Base-by-base conservation (phyloP, 169 alveolate genomes). In the Besnoitia besnoiti region DNA sequence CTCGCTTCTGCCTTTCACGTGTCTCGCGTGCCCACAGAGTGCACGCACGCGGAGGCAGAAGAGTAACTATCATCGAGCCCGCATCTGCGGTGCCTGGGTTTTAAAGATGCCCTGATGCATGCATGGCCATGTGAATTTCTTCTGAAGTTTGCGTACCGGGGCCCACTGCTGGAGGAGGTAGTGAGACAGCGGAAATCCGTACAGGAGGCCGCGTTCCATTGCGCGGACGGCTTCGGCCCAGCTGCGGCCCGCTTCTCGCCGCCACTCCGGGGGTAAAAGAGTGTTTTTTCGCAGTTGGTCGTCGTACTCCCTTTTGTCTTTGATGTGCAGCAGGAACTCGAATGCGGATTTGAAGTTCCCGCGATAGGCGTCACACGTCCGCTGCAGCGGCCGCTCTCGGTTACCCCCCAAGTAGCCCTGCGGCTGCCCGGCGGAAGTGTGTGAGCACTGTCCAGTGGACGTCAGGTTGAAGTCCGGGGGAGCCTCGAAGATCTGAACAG, bases 401-500 rank as follows among this genome's bases (percentile, higher is more conserved):
- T 44, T 44, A 16, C 19, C 46, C 27, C 73, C 73, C 46, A 73
- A 33, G 33, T 37, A 33, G 46, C 49, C 84, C 24, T 21, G 27
- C 19, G 84, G 40, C 33, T 73, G 84, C 21, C 84, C 84, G 24
- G 46, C 84, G 30, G 46, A 27, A 12, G 33, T 44, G 46, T 73
- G 84, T 27, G 84, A 73, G 46, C 84, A 73, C 46, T 73, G 49
- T 27, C 84, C 84, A 0, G 33, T 5, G 33, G 40, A 37, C 12
- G 51, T 44, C 14, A 39, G 37, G 4, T 89, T 89, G 24, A 89
- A 37, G 51, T 59, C 89, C 30, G 8, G 82, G 44, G 93, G 93
- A 39, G 89, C 93, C 24, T 89, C 93, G 47, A 75, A 89, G 16
- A 77, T 62, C 93, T 89, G 39, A 5, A 49, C 27, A n/a, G 89